Conservation (phyloP, 2,329 filamentous ascomycete species). For the Lachnum nothofagi region DNA sequence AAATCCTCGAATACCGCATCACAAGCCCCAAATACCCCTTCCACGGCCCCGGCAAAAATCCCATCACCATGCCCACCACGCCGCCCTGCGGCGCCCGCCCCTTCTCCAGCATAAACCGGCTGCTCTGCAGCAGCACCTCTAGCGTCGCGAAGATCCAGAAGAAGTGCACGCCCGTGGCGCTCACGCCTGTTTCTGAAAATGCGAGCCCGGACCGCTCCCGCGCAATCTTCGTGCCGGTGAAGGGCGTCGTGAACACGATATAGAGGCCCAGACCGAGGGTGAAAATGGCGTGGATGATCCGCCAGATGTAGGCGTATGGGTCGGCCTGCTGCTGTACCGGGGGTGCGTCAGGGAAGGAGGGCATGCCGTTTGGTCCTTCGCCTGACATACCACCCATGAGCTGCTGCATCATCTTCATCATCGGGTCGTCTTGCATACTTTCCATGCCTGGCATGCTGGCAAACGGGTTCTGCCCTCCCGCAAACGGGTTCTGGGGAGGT, state of each 20-base stretch:
- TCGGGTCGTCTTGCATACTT: constrained; percentile 50
- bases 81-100: constrained; percentile 51
- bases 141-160: constrained; percentile 79
- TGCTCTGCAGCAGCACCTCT: constrained; percentile 67
- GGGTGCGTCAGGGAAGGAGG: constrained; percentile 39
- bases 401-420: constrained; percentile 72
- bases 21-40: constrained; percentile 56
- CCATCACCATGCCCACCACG: constrained; percentile 57
- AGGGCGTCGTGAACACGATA: constrained; percentile 62
- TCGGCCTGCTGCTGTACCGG: constrained; percentile 34
- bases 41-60: constrained; percentile 61
- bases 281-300: constrained; percentile 67
- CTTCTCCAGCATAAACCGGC: constrained; percentile 65
- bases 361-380: constrained; percentile 31
- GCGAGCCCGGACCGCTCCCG: constrained; percentile 41
- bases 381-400: constrained; percentile 51
- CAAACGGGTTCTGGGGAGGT: constrained; percentile 32
- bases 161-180: constrained; percentile 47
- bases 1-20: constrained; percentile 65
- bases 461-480: constrained; percentile 24
- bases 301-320: constrained; percentile 56
- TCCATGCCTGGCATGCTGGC: constrained; percentile 27
- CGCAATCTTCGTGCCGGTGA: constrained; percentile 60
- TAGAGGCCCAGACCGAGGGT: constrained; percentile 66
- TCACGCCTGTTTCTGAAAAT: constrained; percentile 29